Percentiles rank a stretch among this genome's conserved stretches.
These are phyloP conservation scores for Mortierella sp. DNA, from an alignment of 371 early-diverging fungal genomes.

Conservation along the genomic window DNA sequence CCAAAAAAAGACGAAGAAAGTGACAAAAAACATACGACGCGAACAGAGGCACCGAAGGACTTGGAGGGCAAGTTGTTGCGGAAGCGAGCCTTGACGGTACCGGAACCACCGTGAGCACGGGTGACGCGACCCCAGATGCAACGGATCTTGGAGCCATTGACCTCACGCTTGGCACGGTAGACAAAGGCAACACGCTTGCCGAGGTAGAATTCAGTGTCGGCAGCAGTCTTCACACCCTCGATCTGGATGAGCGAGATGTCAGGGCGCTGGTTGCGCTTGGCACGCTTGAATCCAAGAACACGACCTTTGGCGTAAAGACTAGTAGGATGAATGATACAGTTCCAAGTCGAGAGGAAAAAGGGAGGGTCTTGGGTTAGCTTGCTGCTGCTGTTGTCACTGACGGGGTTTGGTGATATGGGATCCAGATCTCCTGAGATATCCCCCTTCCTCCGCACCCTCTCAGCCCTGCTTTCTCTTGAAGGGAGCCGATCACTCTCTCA, in stretches of 20 bases:
- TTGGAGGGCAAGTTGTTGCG: constrained; percentile 95
- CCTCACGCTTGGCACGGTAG: constrained; percentile 89
- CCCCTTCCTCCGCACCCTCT: too few relatives aligned
- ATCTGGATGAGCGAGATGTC: constrained; percentile 92
- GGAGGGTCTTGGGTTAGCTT: neutral
- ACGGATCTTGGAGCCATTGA: constrained; percentile 93
- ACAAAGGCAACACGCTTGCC: constrained; percentile 82
- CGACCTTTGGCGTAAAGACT: constrained; percentile 98
- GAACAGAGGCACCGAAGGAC: constrained; percentile 91
- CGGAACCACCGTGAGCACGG: constrained; percentile 95
- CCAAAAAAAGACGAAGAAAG: constrained; percentile 4
- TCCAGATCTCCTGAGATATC: too few relatives aligned
- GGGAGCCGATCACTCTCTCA: too few relatives aligned
- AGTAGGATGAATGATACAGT: constrained; percentile 21
- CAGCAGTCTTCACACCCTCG: constrained; percentile 90
- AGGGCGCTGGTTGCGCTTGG: constrained; percentile 91
- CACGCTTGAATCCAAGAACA: constrained; percentile 93
- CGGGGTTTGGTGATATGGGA: too few relatives aligned
- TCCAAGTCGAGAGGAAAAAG: constrained; percentile 1
- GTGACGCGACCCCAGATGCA: constrained; percentile 98
- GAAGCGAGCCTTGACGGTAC: constrained; percentile 97
- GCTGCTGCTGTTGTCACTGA: too few relatives aligned
- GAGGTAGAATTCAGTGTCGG: constrained; percentile 85
- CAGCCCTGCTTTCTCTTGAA: too few relatives aligned
- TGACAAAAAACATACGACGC: constrained; percentile 77